Base-by-base conservation (phyloP, 2,329 filamentous ascomycete genomes). In the Venturia oleaginea region DNA sequence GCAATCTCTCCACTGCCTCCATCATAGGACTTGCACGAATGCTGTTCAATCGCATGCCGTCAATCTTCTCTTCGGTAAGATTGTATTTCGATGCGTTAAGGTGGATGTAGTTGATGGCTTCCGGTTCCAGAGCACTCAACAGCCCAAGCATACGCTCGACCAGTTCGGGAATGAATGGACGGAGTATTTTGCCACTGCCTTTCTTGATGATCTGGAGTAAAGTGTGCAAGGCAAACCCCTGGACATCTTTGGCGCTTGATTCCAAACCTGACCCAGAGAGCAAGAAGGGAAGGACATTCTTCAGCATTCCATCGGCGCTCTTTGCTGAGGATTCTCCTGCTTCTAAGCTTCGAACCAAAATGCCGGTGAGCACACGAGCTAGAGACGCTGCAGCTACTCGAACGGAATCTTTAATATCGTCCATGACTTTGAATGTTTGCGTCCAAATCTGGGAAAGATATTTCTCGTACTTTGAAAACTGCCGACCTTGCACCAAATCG, bases 321-420 rank as follows among this genome's bases (percentile, higher is more conserved):
- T 86, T 86, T 19, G 76, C 72, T 0, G 86, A 82, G 34, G 84
- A 82, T 63, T 87, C 86, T 43, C 90, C 89, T 55, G 91, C 87
- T 73, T 96, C 91, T 1, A 97, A 83, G 66, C 92, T 90, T 34
- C 92, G 87, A 3, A 95, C 91, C 17, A 97, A 83, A 19, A 90
- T 89, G 62, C 90, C 92, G 0, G 92, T 95, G 42, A 99, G 81
- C 0, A 87, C 86, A 73, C 92, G 87, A 70, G 92, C 96, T 4
- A 99, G 82, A 66, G 87, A 86, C 57, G 92, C 82, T 1, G 94
- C 94, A 1, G 92, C 89, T 42, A 84, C 81, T 62, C 94, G 84
- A 4, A 99, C 94, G 0, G 89, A 92, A 8, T 88, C 89, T 74
- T 99, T 99, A 74, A 97, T 95, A 74, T 99, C 94, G 74, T 99